Evolutionary conservation across 2,329 filamentous ascomycete species (phyloP).

Genomic region (Dothiorella sarmentorum): DNA sequence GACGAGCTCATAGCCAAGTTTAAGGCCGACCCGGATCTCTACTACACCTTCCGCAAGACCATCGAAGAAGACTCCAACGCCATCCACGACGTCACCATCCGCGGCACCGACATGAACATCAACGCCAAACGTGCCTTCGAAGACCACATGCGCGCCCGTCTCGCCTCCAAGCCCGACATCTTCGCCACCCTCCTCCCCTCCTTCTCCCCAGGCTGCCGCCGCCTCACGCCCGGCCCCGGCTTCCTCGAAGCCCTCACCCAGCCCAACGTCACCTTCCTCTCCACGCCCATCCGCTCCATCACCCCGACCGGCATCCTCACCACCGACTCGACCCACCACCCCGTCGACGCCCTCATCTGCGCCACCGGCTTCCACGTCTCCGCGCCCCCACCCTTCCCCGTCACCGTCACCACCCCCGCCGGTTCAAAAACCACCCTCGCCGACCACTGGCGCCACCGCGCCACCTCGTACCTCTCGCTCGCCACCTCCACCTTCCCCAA

Average conservation of each 20-base stretch:
- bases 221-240: conserved; percentile 50
- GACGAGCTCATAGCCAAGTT: conserved; percentile 28
- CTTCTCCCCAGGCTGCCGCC: conserved; percentile 47
- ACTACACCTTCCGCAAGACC: conserved; percentile 30
- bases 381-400: conserved; percentile 38
- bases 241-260: conserved; percentile 49
- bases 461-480: conserved; percentile 32
- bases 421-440: conserved; percentile 29
- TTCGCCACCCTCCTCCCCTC: conserved; percentile 41
- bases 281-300: conserved; percentile 35
- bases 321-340: conserved; percentile 37
- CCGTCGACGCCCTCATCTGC: conserved; percentile 44
- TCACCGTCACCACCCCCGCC: conserved; percentile 24
- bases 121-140: conserved; percentile 38
- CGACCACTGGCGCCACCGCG: conserved; percentile 34
- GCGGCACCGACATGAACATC: conserved; percentile 37
- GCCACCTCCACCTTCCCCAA: conserved; percentile 36
- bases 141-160: conserved; percentile 39
- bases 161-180: conserved; percentile 39
- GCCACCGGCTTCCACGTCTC: conserved; percentile 44
- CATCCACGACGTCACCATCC: conserved; percentile 32
- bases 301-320: conserved; percentile 39
- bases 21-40: conserved; percentile 29
- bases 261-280: conserved; percentile 40
- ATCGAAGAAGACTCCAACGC: conserved; percentile 34